Evolutionary conservation across 1,284 basidiomycete genomes (phyloP).

Genomic region (Malassezia cuniculi): DNA sequence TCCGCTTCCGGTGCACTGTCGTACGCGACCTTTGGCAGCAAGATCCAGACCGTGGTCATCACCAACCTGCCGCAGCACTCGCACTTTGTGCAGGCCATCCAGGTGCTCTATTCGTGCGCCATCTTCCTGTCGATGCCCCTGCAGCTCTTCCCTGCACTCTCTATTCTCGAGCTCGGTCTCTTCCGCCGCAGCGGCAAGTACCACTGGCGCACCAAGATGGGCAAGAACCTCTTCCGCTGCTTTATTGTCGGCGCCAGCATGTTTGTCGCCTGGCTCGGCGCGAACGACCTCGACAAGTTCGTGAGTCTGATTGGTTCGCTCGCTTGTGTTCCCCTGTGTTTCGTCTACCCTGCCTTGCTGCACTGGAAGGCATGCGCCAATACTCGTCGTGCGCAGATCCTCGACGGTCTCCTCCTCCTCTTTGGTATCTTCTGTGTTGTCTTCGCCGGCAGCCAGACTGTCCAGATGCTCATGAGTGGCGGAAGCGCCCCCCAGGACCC

Average conservation of each 20-base stretch:
- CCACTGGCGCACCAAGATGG: constrained; percentile 62
- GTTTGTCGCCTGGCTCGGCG: constrained; percentile 67
- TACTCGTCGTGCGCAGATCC: constrained; percentile 57
- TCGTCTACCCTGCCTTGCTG: constrained; percentile 79
- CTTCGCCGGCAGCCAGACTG: constrained; percentile 72
- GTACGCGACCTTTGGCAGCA: constrained; percentile 74
- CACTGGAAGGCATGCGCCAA: constrained; percentile 70
- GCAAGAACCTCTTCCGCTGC: constrained; percentile 82
- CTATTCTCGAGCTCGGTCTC: constrained; percentile 93
- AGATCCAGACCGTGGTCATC: constrained; percentile 84
- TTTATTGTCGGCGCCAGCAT: constrained; percentile 63
- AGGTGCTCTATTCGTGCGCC: constrained; percentile 53
- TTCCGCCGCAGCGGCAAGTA: constrained; percentile 74
- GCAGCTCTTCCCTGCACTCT: constrained; percentile 80
- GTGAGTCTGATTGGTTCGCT: constrained; percentile 85
- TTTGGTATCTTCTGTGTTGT: constrained; percentile 71
- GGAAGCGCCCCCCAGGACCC: not conserved
- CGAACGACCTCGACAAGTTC: constrained; percentile 87
- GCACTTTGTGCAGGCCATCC: constrained; percentile 75
- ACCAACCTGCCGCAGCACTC: constrained; percentile 77
- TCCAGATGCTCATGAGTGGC: constrained; percentile 39
- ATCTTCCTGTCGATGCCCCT: constrained; percentile 87
- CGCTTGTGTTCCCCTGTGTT: constrained; percentile 87
- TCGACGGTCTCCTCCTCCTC: constrained; percentile 64
- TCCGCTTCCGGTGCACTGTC: constrained; percentile 76